phyloP scores from a whole-genome alignment of 768 basidiomycete species.

The Panaeolus cyanescens region DNA sequence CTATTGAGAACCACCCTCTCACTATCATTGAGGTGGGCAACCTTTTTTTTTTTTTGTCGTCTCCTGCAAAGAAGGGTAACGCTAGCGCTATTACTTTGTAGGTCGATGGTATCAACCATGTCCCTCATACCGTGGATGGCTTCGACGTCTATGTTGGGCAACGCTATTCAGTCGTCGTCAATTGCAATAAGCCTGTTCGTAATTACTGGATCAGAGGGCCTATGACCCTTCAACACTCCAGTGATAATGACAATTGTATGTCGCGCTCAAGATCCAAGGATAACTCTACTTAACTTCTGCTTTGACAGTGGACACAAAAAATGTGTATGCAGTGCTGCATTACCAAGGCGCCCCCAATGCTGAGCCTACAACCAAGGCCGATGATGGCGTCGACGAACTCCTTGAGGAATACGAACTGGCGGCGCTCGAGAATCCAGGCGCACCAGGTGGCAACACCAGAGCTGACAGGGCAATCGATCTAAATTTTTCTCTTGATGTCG shows the following conservation, averaged over 20 bases:
- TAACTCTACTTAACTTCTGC: conserved; percentile 23
- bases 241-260: conserved; percentile 29
- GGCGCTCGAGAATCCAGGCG: conserved; percentile 27
- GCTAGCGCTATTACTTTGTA: conserved; percentile 22
- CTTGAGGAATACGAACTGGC: background rate
- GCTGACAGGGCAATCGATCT: conserved; percentile 3
- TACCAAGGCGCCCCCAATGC: conserved; percentile 31
- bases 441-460: conserved; percentile 4
- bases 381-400: conserved; percentile 4
- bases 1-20: conserved; percentile 38
- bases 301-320: conserved; percentile 31
- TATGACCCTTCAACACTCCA: conserved; percentile 26
- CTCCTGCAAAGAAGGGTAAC: conserved; percentile 34
- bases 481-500: conserved; percentile 9
- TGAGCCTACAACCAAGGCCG: conserved; percentile 27
- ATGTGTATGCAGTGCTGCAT: conserved; percentile 36
- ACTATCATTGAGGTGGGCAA: conserved; percentile 36
- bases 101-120: conserved; percentile 30
- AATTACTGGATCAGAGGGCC: conserved; percentile 32
- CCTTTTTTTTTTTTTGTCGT: background rate
- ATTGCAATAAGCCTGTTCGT: conserved; percentile 26
- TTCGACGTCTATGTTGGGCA: conserved; percentile 34
- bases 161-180: conserved; percentile 43
- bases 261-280: too few species aligned
- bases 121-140: conserved; percentile 25